phyloP scores from a whole-genome alignment of 306 rosid genomes.

The Prinsepia uniflora region DNA sequence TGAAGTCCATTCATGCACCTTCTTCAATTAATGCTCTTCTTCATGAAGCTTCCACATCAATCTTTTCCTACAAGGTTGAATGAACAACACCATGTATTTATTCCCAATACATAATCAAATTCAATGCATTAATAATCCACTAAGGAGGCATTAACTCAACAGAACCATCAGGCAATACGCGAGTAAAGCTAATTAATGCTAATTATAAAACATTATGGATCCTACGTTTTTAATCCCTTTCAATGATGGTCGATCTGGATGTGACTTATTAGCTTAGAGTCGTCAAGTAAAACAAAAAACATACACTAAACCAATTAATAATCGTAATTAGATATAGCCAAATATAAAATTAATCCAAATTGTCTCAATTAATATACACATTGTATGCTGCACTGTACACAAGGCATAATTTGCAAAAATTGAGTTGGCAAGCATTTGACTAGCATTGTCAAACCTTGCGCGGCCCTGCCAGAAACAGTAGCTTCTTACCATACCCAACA shows the following conservation, averaged over 20 bases:
- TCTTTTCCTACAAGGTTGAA: too few species aligned
- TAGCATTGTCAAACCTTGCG: not conserved
- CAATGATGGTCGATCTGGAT: not conserved
- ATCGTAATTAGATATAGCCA: not conserved
- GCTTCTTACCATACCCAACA: conserved; percentile 4
- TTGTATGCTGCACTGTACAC: not conserved
- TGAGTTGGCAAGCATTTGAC: not conserved
- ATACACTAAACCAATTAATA: not conserved
- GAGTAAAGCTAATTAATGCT: not conserved
- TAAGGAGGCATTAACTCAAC: too few species aligned
- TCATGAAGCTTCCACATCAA: too few species aligned
- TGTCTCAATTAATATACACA: not conserved
- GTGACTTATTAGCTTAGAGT: not conserved
- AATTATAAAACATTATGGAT: not conserved
- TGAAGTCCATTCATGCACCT: too few species aligned
- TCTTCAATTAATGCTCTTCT: too few species aligned
- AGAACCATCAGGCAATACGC: conserved; percentile 1
- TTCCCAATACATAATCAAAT: too few species aligned
- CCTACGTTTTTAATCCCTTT: not conserved
- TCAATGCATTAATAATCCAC: too few species aligned
- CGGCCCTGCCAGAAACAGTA: not conserved
- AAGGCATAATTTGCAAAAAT: not conserved
- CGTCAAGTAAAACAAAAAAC: not conserved
- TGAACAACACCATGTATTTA: too few species aligned
- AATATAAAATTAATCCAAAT: not conserved